Evolutionary conservation across 805 yeast genomes (phyloP), one percentile per base, ranked within the genome.

Genomic region (Suhomyces pyralidae): DNA sequence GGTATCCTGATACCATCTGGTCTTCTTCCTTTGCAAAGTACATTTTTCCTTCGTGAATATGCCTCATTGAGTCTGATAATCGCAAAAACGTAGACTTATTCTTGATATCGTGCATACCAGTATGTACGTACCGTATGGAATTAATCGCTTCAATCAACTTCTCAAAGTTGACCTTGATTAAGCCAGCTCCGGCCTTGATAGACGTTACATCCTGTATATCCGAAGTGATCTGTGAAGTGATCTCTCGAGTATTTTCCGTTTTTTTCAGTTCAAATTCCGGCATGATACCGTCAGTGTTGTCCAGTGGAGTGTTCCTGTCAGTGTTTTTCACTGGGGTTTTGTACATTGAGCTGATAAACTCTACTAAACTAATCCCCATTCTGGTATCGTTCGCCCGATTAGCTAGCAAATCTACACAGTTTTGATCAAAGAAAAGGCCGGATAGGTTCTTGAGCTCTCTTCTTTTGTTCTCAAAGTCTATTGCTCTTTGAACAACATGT

Each of bases 401-500:
- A 0, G 61, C 57, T 1, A 74, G 50, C 7, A 58, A 42, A 1
- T 54, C 51, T 5, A 64, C 36, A 5, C 64, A 53, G 2, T 46
- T 40, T 14, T 40, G 12, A n/a, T 26, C 42, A 34, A 58, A 69
- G 7, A 15, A n/a, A 15, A 71, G 42, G 20, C 55, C 56, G 10
- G 42, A 22, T 14, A 56, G 47, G 4, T 50, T 46, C 15, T 54
- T 47, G 9, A 36, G 19, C 42, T 61, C 58, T 20, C 71, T 59
- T 30, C 66, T 57, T 3, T 62, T 61, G 51, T 71, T 72, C 51
- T 70, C 74, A 30, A 50, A 58, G 5, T 79, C 69, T 7, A 86
- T 64, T 0, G 93, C 96, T 47, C 83, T 76, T 1, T 71, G 65
- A 1, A 90, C 64, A 4, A 92, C 81, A 12, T 65, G 65, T 19